Conservation (phyloP, 805 yeast genomes). For the Naumovozyma castellii region DNA sequence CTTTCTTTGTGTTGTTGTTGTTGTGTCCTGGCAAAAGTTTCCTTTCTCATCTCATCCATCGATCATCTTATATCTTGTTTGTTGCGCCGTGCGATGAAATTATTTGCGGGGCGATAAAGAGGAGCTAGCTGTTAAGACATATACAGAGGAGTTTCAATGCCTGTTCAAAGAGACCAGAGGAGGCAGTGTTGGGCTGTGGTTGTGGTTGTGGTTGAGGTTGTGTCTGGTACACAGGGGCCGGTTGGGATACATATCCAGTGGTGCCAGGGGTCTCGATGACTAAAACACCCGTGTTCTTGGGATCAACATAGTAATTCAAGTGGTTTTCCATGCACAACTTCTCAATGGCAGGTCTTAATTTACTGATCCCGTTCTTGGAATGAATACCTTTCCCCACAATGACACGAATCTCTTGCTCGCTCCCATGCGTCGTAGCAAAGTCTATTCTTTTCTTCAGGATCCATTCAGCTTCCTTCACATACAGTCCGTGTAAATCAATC, state of each 20-base stretch:
- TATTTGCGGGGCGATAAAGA: too few relatives aligned
- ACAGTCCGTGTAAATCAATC: conserved; percentile 88
- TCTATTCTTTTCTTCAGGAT: conserved; percentile 63
- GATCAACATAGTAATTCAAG: conserved; percentile 52
- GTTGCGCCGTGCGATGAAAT: too few relatives aligned
- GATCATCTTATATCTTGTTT: too few relatives aligned
- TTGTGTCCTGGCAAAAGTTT: too few relatives aligned
- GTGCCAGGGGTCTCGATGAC: conserved; percentile 44
- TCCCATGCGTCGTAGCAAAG: conserved; percentile 42
- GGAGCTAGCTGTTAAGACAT: background rate
- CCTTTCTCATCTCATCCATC: too few relatives aligned
- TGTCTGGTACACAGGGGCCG: conserved; percentile 4
- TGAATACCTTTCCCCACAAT: conserved; percentile 93
- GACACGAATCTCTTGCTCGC: conserved; percentile 58
- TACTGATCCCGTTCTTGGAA: conserved; percentile 72
- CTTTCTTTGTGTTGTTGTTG: too few relatives aligned
- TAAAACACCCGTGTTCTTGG: conserved; percentile 71
- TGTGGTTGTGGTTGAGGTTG: conserved; percentile 8
- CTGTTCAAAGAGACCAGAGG: background rate
- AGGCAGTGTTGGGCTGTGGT: background rate
- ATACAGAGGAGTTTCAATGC: background rate
- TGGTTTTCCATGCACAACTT: conserved; percentile 59
- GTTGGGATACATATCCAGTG: conserved; percentile 29
- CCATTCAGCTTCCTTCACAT: conserved; percentile 78
- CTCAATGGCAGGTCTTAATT: conserved; percentile 83